These are phyloP conservation scores for Coemansia javaensis DNA, from an alignment of 192 early-diverging fungal species.

Conservation along the genomic window DNA sequence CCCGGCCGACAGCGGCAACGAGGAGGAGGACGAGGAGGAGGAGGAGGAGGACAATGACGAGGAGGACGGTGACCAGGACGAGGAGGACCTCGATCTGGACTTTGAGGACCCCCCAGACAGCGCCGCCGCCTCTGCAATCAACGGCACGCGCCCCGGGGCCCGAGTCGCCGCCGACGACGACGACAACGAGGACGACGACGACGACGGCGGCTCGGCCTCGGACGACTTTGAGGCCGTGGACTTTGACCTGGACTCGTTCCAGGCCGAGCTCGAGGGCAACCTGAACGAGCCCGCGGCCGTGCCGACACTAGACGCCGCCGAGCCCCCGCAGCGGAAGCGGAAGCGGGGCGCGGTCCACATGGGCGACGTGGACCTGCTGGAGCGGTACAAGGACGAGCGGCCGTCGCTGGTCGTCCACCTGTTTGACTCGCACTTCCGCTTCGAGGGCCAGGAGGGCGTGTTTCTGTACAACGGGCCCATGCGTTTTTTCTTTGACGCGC, in stretches of 20 bases:
- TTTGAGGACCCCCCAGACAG: constrained; percentile 30
- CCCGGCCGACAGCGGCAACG: constrained; percentile 18
- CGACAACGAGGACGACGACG: too few species aligned
- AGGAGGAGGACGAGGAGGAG: constrained; percentile 11
- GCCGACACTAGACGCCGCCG: neutral
- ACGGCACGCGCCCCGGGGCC: constrained; percentile 12
- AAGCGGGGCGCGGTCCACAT: constrained; percentile 15
- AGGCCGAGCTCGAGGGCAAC: constrained; percentile 20
- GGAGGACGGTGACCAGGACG: constrained; percentile 31
- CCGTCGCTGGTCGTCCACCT: constrained; percentile 63
- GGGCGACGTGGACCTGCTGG: constrained; percentile 31
- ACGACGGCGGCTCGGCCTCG: constrained; percentile 40
- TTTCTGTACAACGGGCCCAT: constrained; percentile 49
- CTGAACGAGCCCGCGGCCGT: neutral
- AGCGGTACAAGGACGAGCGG: constrained; percentile 46
- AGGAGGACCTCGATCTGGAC: constrained; percentile 16
- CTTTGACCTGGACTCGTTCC: constrained; percentile 17
- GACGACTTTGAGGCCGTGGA: constrained; percentile 50
- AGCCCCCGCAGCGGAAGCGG: constrained; percentile 12
- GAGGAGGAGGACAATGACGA: constrained; percentile 20
- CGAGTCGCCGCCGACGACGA: too few species aligned
- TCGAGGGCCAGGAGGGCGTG: constrained; percentile 56
- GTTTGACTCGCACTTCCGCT: constrained; percentile 70
- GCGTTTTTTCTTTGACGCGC: constrained; percentile 51
- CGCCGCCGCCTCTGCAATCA: constrained; percentile 1